Conservation (phyloP, 2,329 filamentous ascomycete genomes). For the Cercospora beticola region DNA sequence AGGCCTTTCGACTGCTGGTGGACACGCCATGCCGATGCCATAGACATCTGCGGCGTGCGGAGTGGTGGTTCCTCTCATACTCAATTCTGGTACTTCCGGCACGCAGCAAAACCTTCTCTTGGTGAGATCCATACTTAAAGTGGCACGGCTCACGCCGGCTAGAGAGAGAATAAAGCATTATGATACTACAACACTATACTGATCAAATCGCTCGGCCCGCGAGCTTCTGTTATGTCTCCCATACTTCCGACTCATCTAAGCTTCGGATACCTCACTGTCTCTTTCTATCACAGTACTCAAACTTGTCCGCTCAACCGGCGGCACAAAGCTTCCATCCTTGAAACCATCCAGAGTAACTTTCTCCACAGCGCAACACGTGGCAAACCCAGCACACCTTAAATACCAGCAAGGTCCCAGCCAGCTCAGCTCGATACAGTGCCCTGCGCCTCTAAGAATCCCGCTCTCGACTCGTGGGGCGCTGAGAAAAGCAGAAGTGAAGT, state of each 20-base stretch:
- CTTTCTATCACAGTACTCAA: slow-evolving; percentile 9
- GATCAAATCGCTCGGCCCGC: neutral
- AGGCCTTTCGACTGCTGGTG: neutral
- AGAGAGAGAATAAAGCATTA: neutral
- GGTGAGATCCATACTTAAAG: neutral
- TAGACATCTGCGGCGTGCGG: neutral
- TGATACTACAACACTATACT: neutral
- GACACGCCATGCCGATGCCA: neutral
- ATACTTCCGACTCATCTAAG: neutral
- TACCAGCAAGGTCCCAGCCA: slow-evolving; percentile 19
- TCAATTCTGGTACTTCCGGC: neutral
- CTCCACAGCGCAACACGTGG: slow-evolving; percentile 16
- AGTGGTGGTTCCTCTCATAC: neutral
- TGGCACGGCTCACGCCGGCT: neutral
- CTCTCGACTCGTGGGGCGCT: slow-evolving; percentile 15
- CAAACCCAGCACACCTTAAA: slow-evolving; percentile 16
- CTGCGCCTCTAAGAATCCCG: slow-evolving; percentile 13
- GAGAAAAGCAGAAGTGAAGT: slow-evolving; percentile 13
- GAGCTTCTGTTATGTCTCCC: neutral
- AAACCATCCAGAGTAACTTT: slow-evolving; percentile 8
- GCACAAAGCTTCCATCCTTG: neutral
- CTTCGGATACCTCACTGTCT: neutral
- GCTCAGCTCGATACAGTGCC: slow-evolving; percentile 17
- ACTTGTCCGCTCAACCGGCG: slow-evolving; percentile 5
- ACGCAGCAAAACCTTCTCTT: neutral